Base-by-base conservation (phyloP, 1,284 basidiomycete genomes). In the Melampsora americana region DNA sequence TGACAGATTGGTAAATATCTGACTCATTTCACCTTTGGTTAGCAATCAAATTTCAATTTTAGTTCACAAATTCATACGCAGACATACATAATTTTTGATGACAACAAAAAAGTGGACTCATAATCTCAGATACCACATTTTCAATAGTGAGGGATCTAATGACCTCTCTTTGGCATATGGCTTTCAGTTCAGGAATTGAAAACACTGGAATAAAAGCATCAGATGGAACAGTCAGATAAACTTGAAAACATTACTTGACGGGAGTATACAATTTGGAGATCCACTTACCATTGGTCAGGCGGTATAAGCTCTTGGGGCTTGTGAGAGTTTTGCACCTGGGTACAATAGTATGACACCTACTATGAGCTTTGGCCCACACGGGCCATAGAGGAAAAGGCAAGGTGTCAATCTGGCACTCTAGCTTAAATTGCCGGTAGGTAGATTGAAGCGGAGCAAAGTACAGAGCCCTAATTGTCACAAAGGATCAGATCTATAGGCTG, bases 231-330 rank as follows among this genome's bases (percentile, higher is more conserved):
- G 28, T 23, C 23, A 59, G n/a, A 1, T 11, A 23, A 2, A 28
- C n/a, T 28, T 9, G 23, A 28, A 11, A 14, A 26, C 11, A 23
- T 20, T 6, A 2, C n/a, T 59, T 28, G 9, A 23, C 28, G 9
- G 18, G 1, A 16, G 28, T 11, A 14, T 9, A 28, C 11, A 3
- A 59, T 59, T 44, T 16, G 42, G 11, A 59, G 18, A 23, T 18
- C 23, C 1, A 23, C 53, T 59, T 59, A 59, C 53, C 5, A 28
- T 59, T 20, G 28, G 53, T 20, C 53, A 59, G 11, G n/a, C 53
- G 53, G 11, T 28, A 59, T 16, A 59, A 23, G 53, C 53, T 59
- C 53, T 59, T 59, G 53, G 53, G 23, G 28, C 53, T 59, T 59
- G 53, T 59, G 53, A 59, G 11, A 59, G 53, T 59, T 28, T 26